Evolutionary conservation across 2,329 filamentous ascomycete species (phyloP), one percentile per base, ranked within the genome.

Genomic region (Alternaria brassicae): DNA sequence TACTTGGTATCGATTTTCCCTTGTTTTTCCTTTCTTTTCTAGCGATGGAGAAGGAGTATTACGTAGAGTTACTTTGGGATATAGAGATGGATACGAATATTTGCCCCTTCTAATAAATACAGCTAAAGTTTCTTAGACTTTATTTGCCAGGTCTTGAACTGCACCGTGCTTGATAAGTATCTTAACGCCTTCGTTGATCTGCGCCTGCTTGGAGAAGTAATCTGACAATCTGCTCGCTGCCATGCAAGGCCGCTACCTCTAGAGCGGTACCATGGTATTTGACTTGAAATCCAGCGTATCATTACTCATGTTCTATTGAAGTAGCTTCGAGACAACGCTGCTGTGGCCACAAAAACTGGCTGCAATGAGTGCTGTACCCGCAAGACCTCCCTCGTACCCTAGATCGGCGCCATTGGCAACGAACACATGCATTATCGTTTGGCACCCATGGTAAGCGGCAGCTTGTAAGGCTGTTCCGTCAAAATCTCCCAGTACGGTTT

Each of bases 361-460:
- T 3, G 4, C n/a, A 8, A 17, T 36, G 15, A 36, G 34, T 17
- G n/a, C 34, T 17, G 34, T 36, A 36, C 4, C 15, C 4, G 1
- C 5, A 7, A 1, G 3, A 36, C 6, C 15, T 6, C 15, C 6
- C n/a, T 36, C 15, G n/a, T 1, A 37, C 17, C 34, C n/a, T 19
- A 37, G 3, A 17, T 17, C 2, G 1, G 34, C n/a, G 15, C 15
- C 15, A 2, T 10, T 36, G 0, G 15, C 34, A 15, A 36, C 17
- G 6, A 36, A 15, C 34, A 36, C 17, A 36, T 36, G 5, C 2
- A 36, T 3, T 17, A 36, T 17, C 0, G 1, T 17, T 9, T 36
- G 13, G 0, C 4, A 1, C n/a, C 32, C 32, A 2, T 1, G 1
- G 6, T 0, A 17, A 0, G 32, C 32, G 4, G 32, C 32, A 36